A percentile compares a stretch with the other conserved stretches of the same genome.
Conservation (phyloP, 306 rosid genomes). For the Quercus alba region DNA sequence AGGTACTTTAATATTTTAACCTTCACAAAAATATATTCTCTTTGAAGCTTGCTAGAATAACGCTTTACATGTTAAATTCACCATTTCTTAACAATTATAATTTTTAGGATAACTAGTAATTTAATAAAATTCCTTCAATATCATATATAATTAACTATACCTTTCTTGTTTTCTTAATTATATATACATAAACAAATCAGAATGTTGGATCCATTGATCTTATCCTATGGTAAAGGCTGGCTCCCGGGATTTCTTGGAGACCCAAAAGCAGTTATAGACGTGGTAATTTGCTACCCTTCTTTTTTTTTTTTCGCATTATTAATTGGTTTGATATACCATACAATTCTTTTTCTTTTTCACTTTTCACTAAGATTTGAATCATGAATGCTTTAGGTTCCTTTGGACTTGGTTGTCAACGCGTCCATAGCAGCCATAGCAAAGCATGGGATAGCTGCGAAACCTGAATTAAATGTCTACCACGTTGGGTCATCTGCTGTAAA, state of each 20-base stretch:
- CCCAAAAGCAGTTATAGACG: constrained; percentile 30
- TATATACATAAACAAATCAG: constrained; percentile 6
- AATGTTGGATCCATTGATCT: constrained; percentile 49
- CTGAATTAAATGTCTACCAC: constrained; percentile 42
- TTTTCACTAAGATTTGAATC: no score
- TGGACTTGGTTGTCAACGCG: constrained; percentile 55
- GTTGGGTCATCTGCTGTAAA: constrained; percentile 47
- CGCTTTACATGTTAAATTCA: no score
- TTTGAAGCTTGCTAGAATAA: not conserved
- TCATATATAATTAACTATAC: no score
- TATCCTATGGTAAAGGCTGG: constrained; percentile 51
- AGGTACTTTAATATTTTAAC: constrained; percentile 9
- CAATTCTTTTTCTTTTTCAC: no score
- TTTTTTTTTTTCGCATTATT: no score
- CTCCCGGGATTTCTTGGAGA: constrained; percentile 45
- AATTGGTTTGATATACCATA: not conserved
- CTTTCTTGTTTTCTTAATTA: not conserved
- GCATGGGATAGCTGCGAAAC: constrained; percentile 36
- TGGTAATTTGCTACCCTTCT: not conserved
- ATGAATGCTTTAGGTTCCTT: no score
- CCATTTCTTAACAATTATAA: not conserved
- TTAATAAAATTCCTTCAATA: no score
- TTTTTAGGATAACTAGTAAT: not conserved
- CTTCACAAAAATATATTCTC: not conserved
- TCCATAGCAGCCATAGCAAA: constrained; percentile 47